These are phyloP conservation scores for Selaginella moellendorffii DNA, from an alignment of 75 land plant genomes.

Conservation along the genomic window DNA sequence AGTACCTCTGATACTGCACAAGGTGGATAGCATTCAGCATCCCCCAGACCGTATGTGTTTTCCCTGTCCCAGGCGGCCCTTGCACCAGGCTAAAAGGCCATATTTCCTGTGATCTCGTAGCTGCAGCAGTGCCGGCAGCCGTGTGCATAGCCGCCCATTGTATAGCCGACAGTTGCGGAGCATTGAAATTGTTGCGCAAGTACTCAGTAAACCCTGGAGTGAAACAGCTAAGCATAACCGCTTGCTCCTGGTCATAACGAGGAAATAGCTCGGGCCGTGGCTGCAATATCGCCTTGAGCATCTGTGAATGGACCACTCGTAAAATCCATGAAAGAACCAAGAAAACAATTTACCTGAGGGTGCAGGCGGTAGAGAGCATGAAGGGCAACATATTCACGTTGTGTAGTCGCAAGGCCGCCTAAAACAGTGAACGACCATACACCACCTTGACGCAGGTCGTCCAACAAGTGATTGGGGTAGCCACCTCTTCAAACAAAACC, in stretches of 20 bases:
- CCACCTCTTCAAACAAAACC: neutral
- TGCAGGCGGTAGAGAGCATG: slow-evolving; percentile 88
- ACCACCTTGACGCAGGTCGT: neutral
- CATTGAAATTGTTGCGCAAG: slow-evolving; percentile 64
- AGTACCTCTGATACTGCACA: slow-evolving; percentile 99
- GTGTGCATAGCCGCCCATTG: slow-evolving; percentile 99
- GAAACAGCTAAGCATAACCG: slow-evolving; percentile 92
- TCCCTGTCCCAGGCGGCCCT: slow-evolving; percentile 99
- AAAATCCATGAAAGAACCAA: neutral
- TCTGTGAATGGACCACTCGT: slow-evolving; percentile 28
- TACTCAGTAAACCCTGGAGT: slow-evolving; percentile 74
- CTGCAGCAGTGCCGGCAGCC: slow-evolving; percentile 72
- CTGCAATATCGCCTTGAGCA: slow-evolving; percentile 86
- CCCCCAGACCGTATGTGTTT: slow-evolving; percentile 99
- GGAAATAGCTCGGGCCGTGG: slow-evolving; percentile 94
- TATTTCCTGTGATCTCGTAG: slow-evolving; percentile 51
- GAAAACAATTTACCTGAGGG: slow-evolving; percentile 35
- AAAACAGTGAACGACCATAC: slow-evolving; percentile 79
- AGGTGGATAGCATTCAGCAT: slow-evolving; percentile 99
- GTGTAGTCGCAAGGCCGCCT: slow-evolving; percentile 91
- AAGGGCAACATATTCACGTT: slow-evolving; percentile 87
- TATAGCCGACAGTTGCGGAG: slow-evolving; percentile 84
- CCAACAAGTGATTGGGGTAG: neutral
- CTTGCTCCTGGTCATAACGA: slow-evolving; percentile 62
- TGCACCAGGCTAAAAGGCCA: slow-evolving; percentile 99